Conservation (phyloP, 78 protist genomes). For the Dictyostelium citrinum region DNA sequence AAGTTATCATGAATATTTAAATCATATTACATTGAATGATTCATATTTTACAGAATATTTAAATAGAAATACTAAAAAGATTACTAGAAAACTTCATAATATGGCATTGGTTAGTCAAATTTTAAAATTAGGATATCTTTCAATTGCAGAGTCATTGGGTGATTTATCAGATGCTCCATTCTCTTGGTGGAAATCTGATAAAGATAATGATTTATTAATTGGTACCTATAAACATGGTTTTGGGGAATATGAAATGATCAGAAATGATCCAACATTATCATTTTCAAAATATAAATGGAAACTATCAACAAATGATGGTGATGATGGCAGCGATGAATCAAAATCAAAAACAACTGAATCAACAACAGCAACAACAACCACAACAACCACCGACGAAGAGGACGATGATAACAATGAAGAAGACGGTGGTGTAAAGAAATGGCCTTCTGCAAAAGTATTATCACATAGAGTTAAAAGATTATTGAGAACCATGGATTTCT, state of each 20-base stretch:
- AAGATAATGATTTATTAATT: conserved; percentile 69
- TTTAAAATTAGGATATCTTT: not conserved
- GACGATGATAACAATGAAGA: not conserved
- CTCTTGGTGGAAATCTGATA: conserved; percentile 68
- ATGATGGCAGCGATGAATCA: not conserved
- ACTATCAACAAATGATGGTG: not conserved
- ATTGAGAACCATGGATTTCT: conserved; percentile 24
- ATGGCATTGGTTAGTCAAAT: conserved; percentile 45
- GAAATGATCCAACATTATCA: conserved; percentile 31
- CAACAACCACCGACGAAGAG: not conserved
- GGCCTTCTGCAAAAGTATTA: conserved; percentile 78
- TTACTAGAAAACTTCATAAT: conserved; percentile 13
- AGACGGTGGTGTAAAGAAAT: not conserved
- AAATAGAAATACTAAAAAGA: conserved; percentile 57
- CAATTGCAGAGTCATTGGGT: not conserved
- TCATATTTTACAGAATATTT: conserved; percentile 44
- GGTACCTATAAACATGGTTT: conserved; percentile 68
- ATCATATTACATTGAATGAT: conserved; percentile 36
- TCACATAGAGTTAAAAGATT: conserved; percentile 55
- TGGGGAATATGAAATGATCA: conserved; percentile 65
- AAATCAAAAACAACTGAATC: not conserved
- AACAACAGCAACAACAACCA: not conserved
- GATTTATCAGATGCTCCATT: conserved; percentile 30
- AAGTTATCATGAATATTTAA: not conserved
- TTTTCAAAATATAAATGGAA: conserved; percentile 38